phyloP scores from a whole-genome alignment of 2,329 filamentous ascomycete genomes.

The Trichoderma asperellum region DNA sequence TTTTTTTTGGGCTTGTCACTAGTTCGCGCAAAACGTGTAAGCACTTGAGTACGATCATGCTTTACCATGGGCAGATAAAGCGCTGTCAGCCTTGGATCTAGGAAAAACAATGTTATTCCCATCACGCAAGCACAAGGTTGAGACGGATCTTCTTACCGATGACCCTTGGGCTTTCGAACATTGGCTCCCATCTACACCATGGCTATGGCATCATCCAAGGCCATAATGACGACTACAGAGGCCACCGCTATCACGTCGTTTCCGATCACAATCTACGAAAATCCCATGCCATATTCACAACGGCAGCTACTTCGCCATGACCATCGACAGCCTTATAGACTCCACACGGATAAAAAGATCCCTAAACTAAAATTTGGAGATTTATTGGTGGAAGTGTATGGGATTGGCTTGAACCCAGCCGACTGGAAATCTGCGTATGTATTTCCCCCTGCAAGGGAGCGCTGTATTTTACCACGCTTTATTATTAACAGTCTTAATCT shows the following conservation, averaged over 20 bases:
- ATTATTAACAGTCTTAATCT: background rate
- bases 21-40: conserved; percentile 12
- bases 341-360: conserved; percentile 20
- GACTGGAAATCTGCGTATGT: conserved; percentile 19
- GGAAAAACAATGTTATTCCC: background rate
- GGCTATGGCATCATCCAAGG: conserved; percentile 1
- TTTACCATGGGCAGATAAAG: conserved; percentile 6
- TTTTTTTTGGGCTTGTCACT: background rate
- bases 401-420: conserved; percentile 22
- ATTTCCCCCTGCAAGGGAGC: background rate
- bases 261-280: background rate
- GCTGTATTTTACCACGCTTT: background rate
- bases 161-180: background rate
- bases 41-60: background rate
- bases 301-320: conserved; percentile 18
- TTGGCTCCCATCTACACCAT: background rate
- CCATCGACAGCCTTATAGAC: conserved; percentile 13
- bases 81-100: background rate
- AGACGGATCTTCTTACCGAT: background rate
- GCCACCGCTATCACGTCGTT: conserved; percentile 5
- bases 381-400: conserved; percentile 25
- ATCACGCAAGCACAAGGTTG: conserved; percentile 10
- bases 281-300: conserved; percentile 6
- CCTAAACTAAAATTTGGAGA: conserved; percentile 22
- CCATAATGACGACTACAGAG: conserved; percentile 9